phyloP scores from a whole-genome alignment of 257 asterid genomes.

The Phtheirospermum japonicum region DNA sequence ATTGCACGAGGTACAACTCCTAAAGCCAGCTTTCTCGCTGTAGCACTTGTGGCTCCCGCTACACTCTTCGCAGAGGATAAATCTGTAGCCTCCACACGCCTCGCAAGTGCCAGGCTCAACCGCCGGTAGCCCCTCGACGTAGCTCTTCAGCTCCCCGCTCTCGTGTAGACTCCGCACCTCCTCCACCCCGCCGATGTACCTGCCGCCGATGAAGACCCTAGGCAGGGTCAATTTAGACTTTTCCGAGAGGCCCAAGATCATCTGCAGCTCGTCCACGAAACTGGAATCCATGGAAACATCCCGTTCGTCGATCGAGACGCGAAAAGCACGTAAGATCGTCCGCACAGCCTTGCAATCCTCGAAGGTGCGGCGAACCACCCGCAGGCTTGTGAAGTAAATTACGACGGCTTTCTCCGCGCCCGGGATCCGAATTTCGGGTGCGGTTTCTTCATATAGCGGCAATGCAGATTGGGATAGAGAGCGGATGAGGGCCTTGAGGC shows the following conservation, averaged over 20 bases:
- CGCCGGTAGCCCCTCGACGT: constrained; percentile 57
- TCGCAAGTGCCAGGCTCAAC: constrained; percentile 65
- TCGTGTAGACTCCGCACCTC: constrained; percentile 82
- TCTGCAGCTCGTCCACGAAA: constrained; percentile 72
- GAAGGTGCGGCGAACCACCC: constrained; percentile 78
- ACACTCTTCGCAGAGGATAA: constrained; percentile 70
- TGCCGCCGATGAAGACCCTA: constrained; percentile 80
- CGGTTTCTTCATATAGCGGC: constrained; percentile 24
- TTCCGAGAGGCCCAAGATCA: constrained; percentile 48
- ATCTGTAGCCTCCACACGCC: constrained; percentile 71
- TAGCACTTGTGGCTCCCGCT: constrained; percentile 81
- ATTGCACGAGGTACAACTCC: constrained; percentile 77
- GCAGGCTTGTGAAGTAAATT: constrained; percentile 77
- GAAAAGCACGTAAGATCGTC: constrained; percentile 62
- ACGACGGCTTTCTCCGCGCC: constrained; percentile 71
- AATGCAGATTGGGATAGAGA: constrained; percentile 41
- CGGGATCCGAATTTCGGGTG: constrained; percentile 47
- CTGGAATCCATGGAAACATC: constrained; percentile 81
- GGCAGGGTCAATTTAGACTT: constrained; percentile 59
- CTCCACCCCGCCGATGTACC: constrained; percentile 91
- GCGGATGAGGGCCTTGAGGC: constrained; percentile 54
- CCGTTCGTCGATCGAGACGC: constrained; percentile 80
- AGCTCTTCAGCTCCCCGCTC: constrained; percentile 77
- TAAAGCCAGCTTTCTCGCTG: constrained; percentile 68
- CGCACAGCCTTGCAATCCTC: constrained; percentile 77